Evolutionary conservation across 78 protist genomes (phyloP).

Genomic region (Pigoraptor vietnamica): DNA sequence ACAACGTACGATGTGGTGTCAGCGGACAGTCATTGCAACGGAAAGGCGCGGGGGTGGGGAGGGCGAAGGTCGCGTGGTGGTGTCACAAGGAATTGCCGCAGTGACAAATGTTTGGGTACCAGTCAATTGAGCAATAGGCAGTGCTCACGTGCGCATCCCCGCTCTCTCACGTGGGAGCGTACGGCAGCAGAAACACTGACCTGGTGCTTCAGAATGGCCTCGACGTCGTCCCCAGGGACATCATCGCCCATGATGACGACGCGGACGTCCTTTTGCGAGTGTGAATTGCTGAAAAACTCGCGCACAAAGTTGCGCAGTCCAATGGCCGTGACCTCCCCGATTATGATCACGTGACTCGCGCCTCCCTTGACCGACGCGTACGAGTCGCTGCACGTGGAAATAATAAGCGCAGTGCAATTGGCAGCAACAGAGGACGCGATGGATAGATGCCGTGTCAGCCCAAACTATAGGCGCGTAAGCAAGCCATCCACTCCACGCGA

Average conservation of each 20-base stretch:
- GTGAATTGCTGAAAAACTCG: background rate
- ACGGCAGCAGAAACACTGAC: too few species aligned
- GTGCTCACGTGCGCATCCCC: too few species aligned
- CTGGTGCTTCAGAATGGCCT: background rate
- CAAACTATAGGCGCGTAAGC: background rate
- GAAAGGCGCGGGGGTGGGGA: too few species aligned
- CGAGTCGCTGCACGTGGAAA: background rate
- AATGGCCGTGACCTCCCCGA: background rate
- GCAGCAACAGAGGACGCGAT: too few species aligned
- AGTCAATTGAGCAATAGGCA: too few species aligned
- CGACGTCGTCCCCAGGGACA: background rate
- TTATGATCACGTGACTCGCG: background rate
- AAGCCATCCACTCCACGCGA: too few species aligned
- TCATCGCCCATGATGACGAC: background rate
- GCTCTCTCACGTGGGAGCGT: too few species aligned
- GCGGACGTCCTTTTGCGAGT: background rate
- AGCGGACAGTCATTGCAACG: too few species aligned
- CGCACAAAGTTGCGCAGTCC: background rate
- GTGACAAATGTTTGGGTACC: too few species aligned
- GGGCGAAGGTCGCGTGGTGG: too few species aligned
- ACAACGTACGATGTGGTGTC: too few species aligned
- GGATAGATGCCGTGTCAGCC: background rate
- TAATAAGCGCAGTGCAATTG: background rate
- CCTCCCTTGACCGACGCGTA: background rate
- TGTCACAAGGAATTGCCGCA: too few species aligned